Evolutionary conservation across 2,329 filamentous ascomycete species (phyloP).

Genomic region (Graphiopsis chlorocephala): DNA sequence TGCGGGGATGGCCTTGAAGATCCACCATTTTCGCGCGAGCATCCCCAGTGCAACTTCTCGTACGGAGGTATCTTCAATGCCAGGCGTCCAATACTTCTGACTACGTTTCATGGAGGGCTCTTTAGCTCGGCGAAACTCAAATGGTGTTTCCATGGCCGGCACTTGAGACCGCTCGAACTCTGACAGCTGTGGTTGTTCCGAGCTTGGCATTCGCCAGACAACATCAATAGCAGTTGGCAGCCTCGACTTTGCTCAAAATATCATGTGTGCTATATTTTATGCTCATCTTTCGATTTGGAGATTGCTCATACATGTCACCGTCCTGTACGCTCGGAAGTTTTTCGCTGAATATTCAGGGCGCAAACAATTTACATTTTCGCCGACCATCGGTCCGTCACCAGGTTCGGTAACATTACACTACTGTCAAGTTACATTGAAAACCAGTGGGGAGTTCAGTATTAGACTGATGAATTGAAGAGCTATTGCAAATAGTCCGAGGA

Average conservation of each 20-base stretch:
- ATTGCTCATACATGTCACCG: too few species aligned
- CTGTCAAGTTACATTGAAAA: background rate
- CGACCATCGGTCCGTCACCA: too few species aligned
- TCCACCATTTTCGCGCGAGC: background rate
- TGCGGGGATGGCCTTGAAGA: background rate
- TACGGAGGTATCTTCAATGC: background rate
- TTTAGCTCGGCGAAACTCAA: background rate
- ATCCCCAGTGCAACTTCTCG: background rate
- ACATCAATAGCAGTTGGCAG: background rate
- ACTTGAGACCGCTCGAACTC: background rate
- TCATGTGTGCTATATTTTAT: too few species aligned
- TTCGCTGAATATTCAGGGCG: too few species aligned
- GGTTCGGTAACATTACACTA: too few species aligned
- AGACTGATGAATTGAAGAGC: background rate
- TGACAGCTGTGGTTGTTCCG: background rate
- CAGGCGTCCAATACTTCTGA: background rate
- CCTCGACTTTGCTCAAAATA: too few species aligned
- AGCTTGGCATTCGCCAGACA: background rate
- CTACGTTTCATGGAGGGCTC: background rate
- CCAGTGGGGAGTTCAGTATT: background rate
- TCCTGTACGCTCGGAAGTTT: too few species aligned
- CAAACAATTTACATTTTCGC: too few species aligned
- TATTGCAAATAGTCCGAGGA: background rate
- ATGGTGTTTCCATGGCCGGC: background rate
- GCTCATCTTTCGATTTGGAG: too few species aligned